Evolutionary conservation across 768 basidiomycete genomes (phyloP).

Genomic region (Tulasnella sp.): DNA sequence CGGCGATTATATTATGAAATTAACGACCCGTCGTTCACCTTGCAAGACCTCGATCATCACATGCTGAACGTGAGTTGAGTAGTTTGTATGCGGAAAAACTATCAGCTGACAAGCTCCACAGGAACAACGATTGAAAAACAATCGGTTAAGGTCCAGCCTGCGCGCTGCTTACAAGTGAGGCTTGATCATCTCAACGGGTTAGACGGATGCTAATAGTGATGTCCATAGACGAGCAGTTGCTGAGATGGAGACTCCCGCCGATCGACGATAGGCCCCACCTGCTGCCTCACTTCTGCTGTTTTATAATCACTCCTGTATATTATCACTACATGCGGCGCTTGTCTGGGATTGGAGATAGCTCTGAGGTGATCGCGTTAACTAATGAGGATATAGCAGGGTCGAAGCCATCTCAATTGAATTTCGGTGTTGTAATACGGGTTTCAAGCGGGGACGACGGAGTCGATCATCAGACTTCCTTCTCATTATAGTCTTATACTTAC

Average conservation of each 20-base stretch:
- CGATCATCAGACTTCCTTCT: too few relatives aligned
- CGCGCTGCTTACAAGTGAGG: slow-evolving; percentile 50
- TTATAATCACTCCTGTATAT: too few relatives aligned
- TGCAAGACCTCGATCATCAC: slow-evolving; percentile 48
- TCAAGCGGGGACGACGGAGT: too few relatives aligned
- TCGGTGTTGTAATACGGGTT: too few relatives aligned
- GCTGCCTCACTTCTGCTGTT: too few relatives aligned
- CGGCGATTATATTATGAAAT: neutral
- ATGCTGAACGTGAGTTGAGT: slow-evolving; percentile 36
- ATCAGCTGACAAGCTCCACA: slow-evolving; percentile 16
- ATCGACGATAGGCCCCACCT: too few relatives aligned
- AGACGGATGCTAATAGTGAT: neutral
- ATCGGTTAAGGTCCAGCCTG: slow-evolving; percentile 39
- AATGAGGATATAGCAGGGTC: too few relatives aligned
- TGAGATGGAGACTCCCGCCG: slow-evolving; percentile 34
- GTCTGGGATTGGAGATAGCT: too few relatives aligned
- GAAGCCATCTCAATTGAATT: too few relatives aligned
- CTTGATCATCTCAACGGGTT: neutral
- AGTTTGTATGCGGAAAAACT: neutral
- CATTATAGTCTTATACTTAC: too few relatives aligned
- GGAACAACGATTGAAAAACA: slow-evolving; percentile 49
- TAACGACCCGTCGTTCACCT: neutral
- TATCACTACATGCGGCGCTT: too few relatives aligned
- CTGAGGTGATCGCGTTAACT: too few relatives aligned
- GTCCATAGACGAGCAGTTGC: slow-evolving; percentile 31